A percentile compares a stretch with the other conserved stretches of the same genome.
These are phyloP conservation scores for Datisca glomerata DNA, from an alignment of 306 rosid genomes.

Conservation along the genomic window DNA sequence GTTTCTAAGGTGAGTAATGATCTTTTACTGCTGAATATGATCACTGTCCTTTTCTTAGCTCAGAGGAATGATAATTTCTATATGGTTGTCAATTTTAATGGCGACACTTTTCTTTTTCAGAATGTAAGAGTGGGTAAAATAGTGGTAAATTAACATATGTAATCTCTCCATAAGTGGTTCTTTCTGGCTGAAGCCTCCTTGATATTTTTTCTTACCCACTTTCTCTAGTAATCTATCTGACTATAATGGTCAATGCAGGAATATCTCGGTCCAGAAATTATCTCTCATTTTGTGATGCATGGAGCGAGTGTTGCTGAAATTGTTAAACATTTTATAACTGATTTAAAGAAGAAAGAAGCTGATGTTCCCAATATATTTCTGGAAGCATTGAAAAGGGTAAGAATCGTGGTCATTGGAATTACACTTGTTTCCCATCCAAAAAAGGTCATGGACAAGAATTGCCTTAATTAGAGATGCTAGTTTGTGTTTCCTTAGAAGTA, in stretches of 20 bases:
- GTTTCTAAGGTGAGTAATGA: slow-evolving; percentile 83
- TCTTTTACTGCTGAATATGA: too few relatives aligned
- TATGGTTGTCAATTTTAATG: too few relatives aligned
- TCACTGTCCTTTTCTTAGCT: too few relatives aligned
- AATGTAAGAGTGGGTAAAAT: too few relatives aligned
- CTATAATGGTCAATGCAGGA: slow-evolving; percentile 43
- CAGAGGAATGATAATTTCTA: too few relatives aligned
- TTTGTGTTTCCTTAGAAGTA: too few relatives aligned
- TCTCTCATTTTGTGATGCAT: slow-evolving; percentile 74
- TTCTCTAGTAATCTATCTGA: not conserved
- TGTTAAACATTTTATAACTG: slow-evolving; percentile 60
- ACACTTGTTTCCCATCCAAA: too few relatives aligned
- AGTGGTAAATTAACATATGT: too few relatives aligned
- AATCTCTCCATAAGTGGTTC: slow-evolving; percentile 5
- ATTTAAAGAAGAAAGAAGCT: slow-evolving; percentile 49
- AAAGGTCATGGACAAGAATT: too few relatives aligned
- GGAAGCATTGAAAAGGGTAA: slow-evolving; percentile 80
- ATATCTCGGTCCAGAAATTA: slow-evolving; percentile 72
- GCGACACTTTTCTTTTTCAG: too few relatives aligned
- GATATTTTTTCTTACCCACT: too few relatives aligned
- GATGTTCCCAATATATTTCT: slow-evolving; percentile 50
- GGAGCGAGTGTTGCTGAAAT: slow-evolving; percentile 65
- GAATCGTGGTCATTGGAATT: slow-evolving; percentile 9
- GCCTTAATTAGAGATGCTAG: too few relatives aligned
- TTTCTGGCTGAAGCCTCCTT: not conserved